phyloP scores from a whole-genome alignment of 768 basidiomycete species.

The Hypsizygus marmoreus region DNA sequence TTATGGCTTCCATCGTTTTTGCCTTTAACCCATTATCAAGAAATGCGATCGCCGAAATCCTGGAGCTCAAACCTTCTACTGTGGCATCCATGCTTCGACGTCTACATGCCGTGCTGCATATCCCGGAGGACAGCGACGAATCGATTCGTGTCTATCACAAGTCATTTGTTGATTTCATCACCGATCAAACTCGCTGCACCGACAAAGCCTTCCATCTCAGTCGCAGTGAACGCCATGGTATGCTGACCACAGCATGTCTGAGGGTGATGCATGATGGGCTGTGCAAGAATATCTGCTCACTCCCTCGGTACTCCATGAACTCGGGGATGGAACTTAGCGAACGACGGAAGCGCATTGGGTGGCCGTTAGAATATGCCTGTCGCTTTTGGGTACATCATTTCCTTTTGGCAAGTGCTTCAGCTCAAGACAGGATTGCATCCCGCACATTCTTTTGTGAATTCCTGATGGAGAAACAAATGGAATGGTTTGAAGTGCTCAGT shows the following conservation, averaged over 20 bases:
- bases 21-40: not conserved
- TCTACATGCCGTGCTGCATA: conserved; percentile 2
- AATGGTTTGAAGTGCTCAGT: no score
- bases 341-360: conserved; percentile 1
- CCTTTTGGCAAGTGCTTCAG: no score
- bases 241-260: conserved; percentile 6
- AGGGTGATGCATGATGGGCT: conserved; percentile 8
- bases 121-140: not conserved
- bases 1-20: not conserved
- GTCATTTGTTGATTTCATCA: conserved; percentile 9
- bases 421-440: no score
- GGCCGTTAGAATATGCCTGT: conserved; percentile 15
- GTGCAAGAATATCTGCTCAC: conserved; percentile 12
- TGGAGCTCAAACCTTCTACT: not conserved
- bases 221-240: conserved; percentile 4
- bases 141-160: conserved; percentile 1
- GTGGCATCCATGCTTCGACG: not conserved
- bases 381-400: conserved; percentile 16
- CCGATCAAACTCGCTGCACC: conserved; percentile 1
- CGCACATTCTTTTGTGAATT: no score
- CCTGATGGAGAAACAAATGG: no score
- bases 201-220: conserved; percentile 4
- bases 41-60: not conserved
- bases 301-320: not conserved
- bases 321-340: not conserved